These are phyloP conservation scores for Acephala macrosclerotiorum DNA, from an alignment of 2,329 filamentous ascomycete species.

Conservation along the genomic window DNA sequence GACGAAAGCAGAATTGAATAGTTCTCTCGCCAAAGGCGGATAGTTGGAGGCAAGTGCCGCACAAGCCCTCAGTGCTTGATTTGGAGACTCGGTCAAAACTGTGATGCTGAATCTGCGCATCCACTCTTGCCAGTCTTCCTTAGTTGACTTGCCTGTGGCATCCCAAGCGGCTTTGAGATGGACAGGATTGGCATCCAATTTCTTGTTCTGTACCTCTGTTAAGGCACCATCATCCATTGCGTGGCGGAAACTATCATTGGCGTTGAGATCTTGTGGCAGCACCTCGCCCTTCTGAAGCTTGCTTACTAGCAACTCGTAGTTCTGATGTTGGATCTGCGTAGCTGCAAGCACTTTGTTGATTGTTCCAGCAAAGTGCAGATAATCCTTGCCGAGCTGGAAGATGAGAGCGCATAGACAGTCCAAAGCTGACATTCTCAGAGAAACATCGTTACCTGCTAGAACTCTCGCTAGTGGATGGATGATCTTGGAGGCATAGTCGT, in stretches of 20 bases:
- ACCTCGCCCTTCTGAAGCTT: slow-evolving; percentile 95
- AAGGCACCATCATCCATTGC: slow-evolving; percentile 82
- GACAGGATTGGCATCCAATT: slow-evolving; percentile 95
- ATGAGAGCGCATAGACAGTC: slow-evolving; percentile 96
- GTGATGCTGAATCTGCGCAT: slow-evolving; percentile 96
- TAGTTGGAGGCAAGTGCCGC: slow-evolving; percentile 91
- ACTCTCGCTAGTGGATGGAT: slow-evolving; percentile 92
- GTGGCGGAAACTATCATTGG: slow-evolving; percentile 80
- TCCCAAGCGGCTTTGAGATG: slow-evolving; percentile 98
- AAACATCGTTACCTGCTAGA: slow-evolving; percentile 74
- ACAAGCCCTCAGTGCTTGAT: slow-evolving; percentile 92
- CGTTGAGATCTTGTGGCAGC: slow-evolving; percentile 92
- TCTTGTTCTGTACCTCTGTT: slow-evolving; percentile 87
- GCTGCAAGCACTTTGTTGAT: slow-evolving; percentile 86
- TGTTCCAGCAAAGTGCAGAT: slow-evolving; percentile 90
- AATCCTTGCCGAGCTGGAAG: slow-evolving; percentile 94
- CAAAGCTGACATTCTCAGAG: slow-evolving; percentile 80
- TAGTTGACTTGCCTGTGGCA: slow-evolving; percentile 93
- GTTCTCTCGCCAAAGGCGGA: slow-evolving; percentile 85
- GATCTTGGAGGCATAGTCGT: slow-evolving; percentile 95
- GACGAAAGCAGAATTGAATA: slow-evolving; percentile 99
- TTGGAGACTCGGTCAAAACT: slow-evolving; percentile 91
- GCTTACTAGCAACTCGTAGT: slow-evolving; percentile 90
- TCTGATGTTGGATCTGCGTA: slow-evolving; percentile 85
- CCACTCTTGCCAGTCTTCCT: slow-evolving; percentile 99